Conservation (phyloP, 257 asterid genomes). For the Lavandula angustifolia region DNA sequence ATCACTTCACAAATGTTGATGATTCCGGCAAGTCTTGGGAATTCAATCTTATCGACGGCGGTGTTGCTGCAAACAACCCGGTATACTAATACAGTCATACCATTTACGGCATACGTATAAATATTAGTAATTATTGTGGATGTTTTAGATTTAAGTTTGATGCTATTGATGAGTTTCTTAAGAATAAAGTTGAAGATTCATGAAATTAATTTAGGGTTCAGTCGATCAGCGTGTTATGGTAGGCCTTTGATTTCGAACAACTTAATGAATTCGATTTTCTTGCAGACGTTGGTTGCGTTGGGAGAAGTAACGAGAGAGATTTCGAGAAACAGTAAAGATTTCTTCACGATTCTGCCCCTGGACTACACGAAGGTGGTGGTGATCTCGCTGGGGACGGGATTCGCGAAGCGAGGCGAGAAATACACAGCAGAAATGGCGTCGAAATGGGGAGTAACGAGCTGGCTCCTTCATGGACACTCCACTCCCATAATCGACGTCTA, state of each 20-base stretch:
- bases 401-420: slow-evolving; percentile 37
- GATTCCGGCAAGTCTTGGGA: slow-evolving; percentile 45
- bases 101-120: too few species aligned
- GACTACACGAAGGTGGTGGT: slow-evolving; percentile 44
- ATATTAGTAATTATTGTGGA: too few species aligned
- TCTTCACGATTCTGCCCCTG: slow-evolving; percentile 38
- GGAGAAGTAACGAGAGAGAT: slow-evolving; percentile 47
- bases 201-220: too few species aligned
- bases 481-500: slow-evolving; percentile 50
- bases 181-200: too few species aligned
- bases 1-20: slow-evolving; percentile 45
- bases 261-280: too few species aligned
- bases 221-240: too few species aligned
- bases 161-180: too few species aligned
- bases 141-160: too few species aligned
- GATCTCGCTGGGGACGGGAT: slow-evolving; percentile 57
- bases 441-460: slow-evolving; percentile 54
- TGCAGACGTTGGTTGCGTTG: slow-evolving; percentile 52
- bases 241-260: too few species aligned
- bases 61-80: slow-evolving; percentile 68
- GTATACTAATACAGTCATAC: slow-evolving; percentile 34
- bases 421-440: slow-evolving; percentile 48
- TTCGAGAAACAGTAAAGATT: slow-evolving; percentile 33
- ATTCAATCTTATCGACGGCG: slow-evolving; percentile 66
- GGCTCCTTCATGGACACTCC: slow-evolving; percentile 46